Evolutionary conservation across 352 stramenopile genomes (phyloP).

Genomic region (Lagenidium sp.): DNA sequence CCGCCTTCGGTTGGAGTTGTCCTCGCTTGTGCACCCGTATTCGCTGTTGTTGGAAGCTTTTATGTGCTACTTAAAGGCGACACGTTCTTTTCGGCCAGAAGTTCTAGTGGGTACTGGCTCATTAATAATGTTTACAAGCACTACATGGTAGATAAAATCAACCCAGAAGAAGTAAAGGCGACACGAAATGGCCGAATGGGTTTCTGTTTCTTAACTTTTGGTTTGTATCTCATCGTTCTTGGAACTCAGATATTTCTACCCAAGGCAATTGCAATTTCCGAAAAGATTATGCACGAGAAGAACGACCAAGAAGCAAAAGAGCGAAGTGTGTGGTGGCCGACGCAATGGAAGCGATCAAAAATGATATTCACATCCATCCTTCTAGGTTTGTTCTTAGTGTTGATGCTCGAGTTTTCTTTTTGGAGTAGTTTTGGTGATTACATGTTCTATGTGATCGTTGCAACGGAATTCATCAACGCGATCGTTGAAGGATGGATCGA

Average conservation of each 20-base stretch:
- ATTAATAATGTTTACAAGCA: conserved; percentile 74
- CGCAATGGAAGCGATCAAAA: conserved; percentile 93
- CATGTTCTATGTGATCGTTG: conserved; percentile 95
- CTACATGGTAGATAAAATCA: conserved; percentile 81
- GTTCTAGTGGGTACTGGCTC: conserved; percentile 60
- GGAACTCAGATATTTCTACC: conserved; percentile 89
- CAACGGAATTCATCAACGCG: conserved; percentile 86
- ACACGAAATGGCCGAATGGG: conserved; percentile 86
- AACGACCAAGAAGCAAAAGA: conserved; percentile 53
- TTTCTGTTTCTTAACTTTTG: conserved; percentile 90
- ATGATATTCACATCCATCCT: conserved; percentile 92
- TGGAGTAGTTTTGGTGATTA: conserved; percentile 92
- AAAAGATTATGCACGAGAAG: conserved; percentile 84
- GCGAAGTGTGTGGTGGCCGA: conserved; percentile 83
- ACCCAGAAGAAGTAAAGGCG: conserved; percentile 52
- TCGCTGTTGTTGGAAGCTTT: conserved; percentile 47
- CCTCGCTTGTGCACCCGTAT: conserved; percentile 84
- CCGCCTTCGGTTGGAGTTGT: conserved; percentile 84
- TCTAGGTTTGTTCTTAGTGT: conserved; percentile 88
- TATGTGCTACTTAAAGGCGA: conserved; percentile 64
- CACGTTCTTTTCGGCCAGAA: conserved; percentile 19
- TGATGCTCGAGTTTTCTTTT: conserved; percentile 96
- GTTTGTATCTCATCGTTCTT: conserved; percentile 79
- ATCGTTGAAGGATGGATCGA: conserved; percentile 87
- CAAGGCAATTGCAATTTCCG: conserved; percentile 83